Evolutionary conservation across 331 rosid genomes (phyloP).

Genomic region (Erythrophleum ivorense): DNA sequence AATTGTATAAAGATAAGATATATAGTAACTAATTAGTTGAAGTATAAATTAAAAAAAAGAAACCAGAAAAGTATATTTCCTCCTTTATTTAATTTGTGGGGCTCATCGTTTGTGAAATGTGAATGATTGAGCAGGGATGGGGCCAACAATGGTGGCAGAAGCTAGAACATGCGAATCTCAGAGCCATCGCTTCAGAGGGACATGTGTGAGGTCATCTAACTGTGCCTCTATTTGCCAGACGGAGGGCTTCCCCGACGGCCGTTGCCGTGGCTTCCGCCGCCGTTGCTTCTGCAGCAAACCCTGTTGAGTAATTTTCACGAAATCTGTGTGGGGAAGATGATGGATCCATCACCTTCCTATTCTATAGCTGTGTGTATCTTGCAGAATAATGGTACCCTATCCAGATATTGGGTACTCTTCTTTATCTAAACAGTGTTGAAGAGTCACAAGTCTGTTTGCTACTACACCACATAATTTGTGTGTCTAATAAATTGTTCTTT

Average conservation of each 20-base stretch:
- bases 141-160: slow-evolving; percentile 52
- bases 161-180: no score
- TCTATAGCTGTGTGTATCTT: neutral
- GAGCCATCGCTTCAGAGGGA: slow-evolving; percentile 19
- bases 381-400: neutral
- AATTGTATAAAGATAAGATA: no score
- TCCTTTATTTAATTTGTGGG: neutral
- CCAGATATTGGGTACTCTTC: neutral
- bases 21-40: no score
- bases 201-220: slow-evolving; percentile 49
- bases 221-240: slow-evolving; percentile 51
- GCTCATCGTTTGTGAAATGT: neutral
- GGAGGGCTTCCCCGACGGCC: slow-evolving; percentile 53
- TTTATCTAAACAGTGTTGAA: neutral
- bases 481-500: no score
- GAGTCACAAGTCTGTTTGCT: neutral
- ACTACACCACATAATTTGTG: no score
- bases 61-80: neutral
- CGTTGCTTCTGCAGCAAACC: slow-evolving; percentile 61
- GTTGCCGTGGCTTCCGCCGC: slow-evolving; percentile 62
- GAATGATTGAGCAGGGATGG: slow-evolving; percentile 45
- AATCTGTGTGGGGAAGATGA: no score
- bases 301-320: slow-evolving; percentile 28
- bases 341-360: no score
- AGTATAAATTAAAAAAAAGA: no score